Conservation (phyloP, 2,329 filamentous ascomycete species). For the Diaporthe eres region DNA sequence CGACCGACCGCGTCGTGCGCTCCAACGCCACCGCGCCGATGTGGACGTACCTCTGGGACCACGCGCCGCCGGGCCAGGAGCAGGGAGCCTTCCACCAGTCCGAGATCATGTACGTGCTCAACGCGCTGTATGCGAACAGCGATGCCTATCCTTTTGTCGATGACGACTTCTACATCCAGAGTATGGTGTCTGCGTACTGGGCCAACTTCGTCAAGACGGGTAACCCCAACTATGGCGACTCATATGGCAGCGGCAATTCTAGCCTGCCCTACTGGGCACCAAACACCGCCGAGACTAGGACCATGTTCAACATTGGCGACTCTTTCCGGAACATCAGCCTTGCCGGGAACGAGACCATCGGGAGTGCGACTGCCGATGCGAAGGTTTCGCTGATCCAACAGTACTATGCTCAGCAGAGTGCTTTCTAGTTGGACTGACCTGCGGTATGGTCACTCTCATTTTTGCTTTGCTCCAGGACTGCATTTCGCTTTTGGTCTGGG, state of each 20-base stretch:
- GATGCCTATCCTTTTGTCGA: constrained; percentile 47
- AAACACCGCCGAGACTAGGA: constrained; percentile 23
- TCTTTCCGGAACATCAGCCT: constrained; percentile 29
- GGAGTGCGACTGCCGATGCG: background rate
- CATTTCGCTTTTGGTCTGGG: background rate
- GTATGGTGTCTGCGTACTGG: constrained; percentile 52
- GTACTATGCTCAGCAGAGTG: constrained; percentile 25
- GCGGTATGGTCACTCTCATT: background rate
- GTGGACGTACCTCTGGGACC: constrained; percentile 53
- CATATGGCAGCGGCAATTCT: constrained; percentile 21
- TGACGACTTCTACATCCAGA: constrained; percentile 49
- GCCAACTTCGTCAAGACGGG: constrained; percentile 52
- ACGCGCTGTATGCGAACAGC: constrained; percentile 52
- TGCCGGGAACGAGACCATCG: background rate
- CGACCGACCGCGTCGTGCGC: constrained; percentile 47
- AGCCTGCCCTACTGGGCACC: constrained; percentile 35
- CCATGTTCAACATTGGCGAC: constrained; percentile 30
- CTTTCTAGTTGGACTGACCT: background rate
- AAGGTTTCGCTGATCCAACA: constrained; percentile 24
- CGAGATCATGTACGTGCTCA: constrained; percentile 56
- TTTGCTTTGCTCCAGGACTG: background rate
- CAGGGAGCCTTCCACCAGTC: constrained; percentile 54
- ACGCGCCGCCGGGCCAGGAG: constrained; percentile 53
- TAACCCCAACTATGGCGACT: constrained; percentile 30
- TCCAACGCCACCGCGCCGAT: constrained; percentile 45